Evolutionary conservation across 805 yeast species (phyloP), one percentile per base, ranked within the genome.

Genomic region (Yamadazyma scolyti): DNA sequence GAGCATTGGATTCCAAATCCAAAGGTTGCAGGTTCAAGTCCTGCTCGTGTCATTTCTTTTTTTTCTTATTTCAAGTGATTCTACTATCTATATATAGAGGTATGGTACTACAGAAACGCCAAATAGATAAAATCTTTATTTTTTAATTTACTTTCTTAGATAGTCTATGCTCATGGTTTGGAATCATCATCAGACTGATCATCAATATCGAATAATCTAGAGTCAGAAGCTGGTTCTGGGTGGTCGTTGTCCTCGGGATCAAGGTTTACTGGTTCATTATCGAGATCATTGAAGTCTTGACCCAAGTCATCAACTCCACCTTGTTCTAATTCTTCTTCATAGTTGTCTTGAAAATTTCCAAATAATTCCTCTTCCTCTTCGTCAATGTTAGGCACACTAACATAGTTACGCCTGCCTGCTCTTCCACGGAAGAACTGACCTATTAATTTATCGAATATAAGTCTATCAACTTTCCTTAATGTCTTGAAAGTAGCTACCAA

Each of bases 1-100:
- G 66, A 60, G 65, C 58, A 54, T 58, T 56, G 51, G 66, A 56
- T 47, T 60, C 66, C 66, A 60, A 52, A 77, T 77, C 85, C 78
- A 76, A 77, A 76, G 85, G 85, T 73, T 78, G 85, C 84, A 78
- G 83, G 85, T 78, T 78, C 85, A 74, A 78, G 76, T 78, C 85
- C 83, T 78, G 85, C 77, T 82, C 80, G 82, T 76, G 79, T 27
- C 46, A 42, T 18, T 23, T 20, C 24, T 35, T 29, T 20, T 26
- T 32, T 34, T 32, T 28, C 31, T 32, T 23, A n/a, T n/a, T n/a
- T n/a, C n/a, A n/a, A n/a, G n/a, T n/a, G n/a, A n/a, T n/a, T n/a
- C n/a, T n/a, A n/a, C n/a, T n/a, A n/a, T n/a, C n/a, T n/a, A n/a
- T n/a, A n/a, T n/a, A n/a, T n/a, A n/a, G n/a, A n/a, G n/a, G n/a